These are phyloP conservation scores for Cladosporium cucumerinum DNA, from an alignment of 2,329 filamentous ascomycete species.

Conservation along the genomic window DNA sequence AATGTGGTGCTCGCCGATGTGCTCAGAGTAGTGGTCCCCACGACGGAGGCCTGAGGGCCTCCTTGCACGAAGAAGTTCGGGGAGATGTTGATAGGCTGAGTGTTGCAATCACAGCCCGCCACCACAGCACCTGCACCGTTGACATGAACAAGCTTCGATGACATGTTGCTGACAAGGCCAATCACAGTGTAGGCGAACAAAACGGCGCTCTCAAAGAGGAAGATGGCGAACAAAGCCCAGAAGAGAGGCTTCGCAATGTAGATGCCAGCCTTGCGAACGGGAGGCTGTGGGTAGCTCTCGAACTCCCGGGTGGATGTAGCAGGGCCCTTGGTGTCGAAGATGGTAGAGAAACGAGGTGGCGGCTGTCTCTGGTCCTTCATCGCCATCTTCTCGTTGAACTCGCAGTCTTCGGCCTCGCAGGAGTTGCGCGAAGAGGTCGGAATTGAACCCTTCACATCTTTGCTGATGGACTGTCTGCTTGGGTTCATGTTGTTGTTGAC, in stretches of 20 bases:
- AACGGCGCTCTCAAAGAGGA: conserved; percentile 35
- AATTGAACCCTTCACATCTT: conserved; percentile 21
- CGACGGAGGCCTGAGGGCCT: background rate
- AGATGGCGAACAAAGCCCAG: conserved; percentile 31
- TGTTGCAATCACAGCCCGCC: conserved; percentile 20
- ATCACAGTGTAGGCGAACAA: conserved; percentile 39
- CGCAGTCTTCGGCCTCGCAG: conserved; percentile 20
- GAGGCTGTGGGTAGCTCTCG: conserved; percentile 28
- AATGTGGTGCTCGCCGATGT: background rate
- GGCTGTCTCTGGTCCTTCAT: conserved; percentile 19
- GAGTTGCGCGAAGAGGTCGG: conserved; percentile 10
- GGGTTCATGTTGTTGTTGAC: conserved; percentile 34
- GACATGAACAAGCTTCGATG: conserved; percentile 25
- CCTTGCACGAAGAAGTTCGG: conserved; percentile 30
- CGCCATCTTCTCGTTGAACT: conserved; percentile 25
- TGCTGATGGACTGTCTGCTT: conserved; percentile 5
- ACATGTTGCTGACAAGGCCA: conserved; percentile 36
- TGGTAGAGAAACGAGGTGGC: conserved; percentile 33
- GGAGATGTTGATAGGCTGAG: conserved; percentile 32
- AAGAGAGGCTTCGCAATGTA: conserved; percentile 33
- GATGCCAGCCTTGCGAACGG: conserved; percentile 30
- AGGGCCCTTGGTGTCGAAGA: conserved; percentile 25
- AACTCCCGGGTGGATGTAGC: conserved; percentile 23
- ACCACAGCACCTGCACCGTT: conserved; percentile 12
- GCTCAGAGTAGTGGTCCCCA: background rate